Conservation (phyloP, 2,329 filamentous ascomycete species). For the Trichoderma guizhouense region DNA sequence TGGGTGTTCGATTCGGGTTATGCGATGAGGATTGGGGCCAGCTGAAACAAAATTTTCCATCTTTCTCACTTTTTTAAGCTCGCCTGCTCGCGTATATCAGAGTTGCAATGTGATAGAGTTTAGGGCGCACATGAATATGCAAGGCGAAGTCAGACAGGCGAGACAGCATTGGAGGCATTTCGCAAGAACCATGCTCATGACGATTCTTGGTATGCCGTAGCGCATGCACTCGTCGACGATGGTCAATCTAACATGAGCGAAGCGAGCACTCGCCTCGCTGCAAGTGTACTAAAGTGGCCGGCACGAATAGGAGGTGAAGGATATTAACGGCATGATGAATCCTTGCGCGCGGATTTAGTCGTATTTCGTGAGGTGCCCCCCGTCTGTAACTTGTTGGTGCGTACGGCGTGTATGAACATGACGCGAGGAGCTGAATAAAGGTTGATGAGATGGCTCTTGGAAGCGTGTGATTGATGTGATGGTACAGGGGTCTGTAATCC, state of each 20-base stretch:
- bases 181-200: neutral
- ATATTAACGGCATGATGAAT: slow-evolving; percentile 7
- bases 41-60: neutral
- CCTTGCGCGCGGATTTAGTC: neutral
- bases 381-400: neutral
- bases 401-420: neutral
- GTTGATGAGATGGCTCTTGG: slow-evolving; percentile 6
- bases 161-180: neutral
- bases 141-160: neutral
- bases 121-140: neutral
- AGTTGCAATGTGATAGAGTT: neutral
- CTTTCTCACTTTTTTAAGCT: neutral
- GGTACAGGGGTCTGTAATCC: slow-evolving; percentile 4
- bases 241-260: neutral
- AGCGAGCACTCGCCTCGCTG: slow-evolving; percentile 12
- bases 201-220: neutral
- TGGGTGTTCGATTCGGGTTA: slow-evolving; percentile 10
- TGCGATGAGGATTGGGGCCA: neutral
- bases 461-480: slow-evolving; percentile 16
- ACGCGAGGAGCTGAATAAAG: slow-evolving; percentile 11
- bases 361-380: neutral
- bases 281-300: neutral
- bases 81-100: neutral
- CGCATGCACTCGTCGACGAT: neutral
- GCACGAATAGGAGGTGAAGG: slow-evolving; percentile 13